Base-by-base conservation (phyloP, 495 filamentous ascomycete species). In the Penicillium canariense region DNA sequence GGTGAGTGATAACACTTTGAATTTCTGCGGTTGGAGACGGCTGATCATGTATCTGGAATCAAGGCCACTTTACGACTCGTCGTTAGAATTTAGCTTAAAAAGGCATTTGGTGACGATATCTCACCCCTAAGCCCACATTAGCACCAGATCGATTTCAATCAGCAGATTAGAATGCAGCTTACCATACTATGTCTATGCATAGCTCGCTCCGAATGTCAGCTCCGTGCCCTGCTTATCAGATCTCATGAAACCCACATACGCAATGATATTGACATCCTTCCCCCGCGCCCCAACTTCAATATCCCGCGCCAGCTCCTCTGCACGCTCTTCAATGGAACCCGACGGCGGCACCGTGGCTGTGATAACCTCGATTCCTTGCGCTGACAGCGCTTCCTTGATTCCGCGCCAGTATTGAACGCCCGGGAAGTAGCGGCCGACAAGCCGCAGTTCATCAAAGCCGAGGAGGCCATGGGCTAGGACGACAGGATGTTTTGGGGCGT, bases 11-110 rank as follows among this genome's bases (percentile, higher is more conserved):
- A 83, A 69, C 7, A 91, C 84, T 54, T 86, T 82, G 42, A 94
- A 87, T 28, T 85, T 79, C 4, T 78, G 73, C 5, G 89, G 91
- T 47, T 81, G 80, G 12, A 96, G 75, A 38, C 77, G 79, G 48
- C 88, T 91, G 58, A 97, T 88, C 90, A 97, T 96, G 68, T 95
- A 95, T 64, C 93, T 81, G 11, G 90, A 85, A 71, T 96, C 94
- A 38, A 97, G 80, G 4, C 94, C 94, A 27, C 93, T 88, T 55
- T 73, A 50, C 73, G 66, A 44, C 2, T 44, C 52, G 35, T n/a
- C 45, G 30, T 49, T 42, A 25, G 40, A 27, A 36, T 5, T 46
- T 18, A 20, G 17, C 28, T 44, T 5, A 20, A 36, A 35, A 30
- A 20, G 15, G 12, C 20, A 47, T 22, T 31, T 2, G 14, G 14